Evolutionary conservation across 305 asterid species (phyloP), one percentile per base, ranked within the genome.

Genomic region (Fraxinus angustifolia): DNA sequence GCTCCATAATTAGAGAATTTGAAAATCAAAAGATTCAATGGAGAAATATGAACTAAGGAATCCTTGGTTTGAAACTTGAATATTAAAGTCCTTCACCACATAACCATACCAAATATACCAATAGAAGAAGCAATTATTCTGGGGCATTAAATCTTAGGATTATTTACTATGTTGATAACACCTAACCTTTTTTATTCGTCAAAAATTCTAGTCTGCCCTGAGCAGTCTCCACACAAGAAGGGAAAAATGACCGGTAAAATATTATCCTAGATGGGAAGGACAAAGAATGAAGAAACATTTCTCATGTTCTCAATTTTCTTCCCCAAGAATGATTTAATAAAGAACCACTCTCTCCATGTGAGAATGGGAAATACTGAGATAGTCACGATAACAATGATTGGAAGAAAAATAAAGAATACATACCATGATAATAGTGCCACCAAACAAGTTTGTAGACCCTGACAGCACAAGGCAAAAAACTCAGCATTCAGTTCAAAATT

Each of bases 371-470:
- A 19, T 3, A 31, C 3, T 4, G 65, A 78, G 60, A 38, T 77
- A 81, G 33, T 53, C 48, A 45, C 19, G 53, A 35, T 79, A 85
- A 14, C 56, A 16, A 72, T 56, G 42, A 28, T 71, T 10, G 19
- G 73, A 35, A 11, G 70, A 76, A 33, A 36, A 56, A 73, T 36
- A 85, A 67, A 12, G 30, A 67, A 73, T 75, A 85, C 92, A 71
- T 94, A 96, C 99, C 99, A 93, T 81, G 98, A 92, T 78, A 96
- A 85, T 38, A 96, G 88, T 75, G 98, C 93, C 78, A 96, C 97
- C 79, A 94, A 89, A 89, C 99, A 96, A 78, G 97, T 93, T 84
- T 89, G 99, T 87, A 96, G 78, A 81, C 99, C 99, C 99, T 96
- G 94, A 35, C 86, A 78, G 78, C 16, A 82, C 73, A 86, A 75